phyloP scores from a whole-genome alignment of 176 grass and related monocot genomes.

The Musa troglodytarum region DNA sequence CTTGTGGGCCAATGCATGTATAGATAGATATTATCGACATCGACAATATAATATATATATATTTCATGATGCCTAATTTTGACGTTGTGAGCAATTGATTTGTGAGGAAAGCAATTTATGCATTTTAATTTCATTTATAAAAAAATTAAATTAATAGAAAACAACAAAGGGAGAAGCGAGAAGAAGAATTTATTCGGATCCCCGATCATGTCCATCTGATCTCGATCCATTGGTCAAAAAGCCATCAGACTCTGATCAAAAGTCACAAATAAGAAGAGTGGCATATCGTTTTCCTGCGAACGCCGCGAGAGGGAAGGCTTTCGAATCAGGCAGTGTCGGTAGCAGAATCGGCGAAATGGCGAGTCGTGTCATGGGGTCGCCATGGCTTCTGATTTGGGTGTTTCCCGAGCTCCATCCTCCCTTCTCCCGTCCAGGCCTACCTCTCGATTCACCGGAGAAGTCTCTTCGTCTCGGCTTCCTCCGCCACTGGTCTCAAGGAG shows the following conservation, averaged over 20 bases:
- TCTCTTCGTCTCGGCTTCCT: slow-evolving; percentile 32
- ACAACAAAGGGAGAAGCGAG: no score
- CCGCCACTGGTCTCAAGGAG: neutral
- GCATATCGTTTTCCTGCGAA: neutral
- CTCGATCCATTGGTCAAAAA: neutral
- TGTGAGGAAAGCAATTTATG: no score
- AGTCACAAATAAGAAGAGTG: neutral
- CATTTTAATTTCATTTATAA: no score
- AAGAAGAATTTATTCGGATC: no score
- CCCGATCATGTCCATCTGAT: neutral
- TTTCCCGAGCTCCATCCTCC: slow-evolving; percentile 24
- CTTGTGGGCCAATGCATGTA: no score
- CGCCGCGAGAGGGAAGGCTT: neutral
- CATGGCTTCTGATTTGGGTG: slow-evolving; percentile 44
- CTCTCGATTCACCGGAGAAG: slow-evolving; percentile 26
- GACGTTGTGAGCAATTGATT: no score
- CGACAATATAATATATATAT: no score
- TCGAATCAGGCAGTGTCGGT: neutral
- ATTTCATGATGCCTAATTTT: no score
- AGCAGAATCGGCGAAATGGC: slow-evolving; percentile 11
- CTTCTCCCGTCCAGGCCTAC: slow-evolving; percentile 3
- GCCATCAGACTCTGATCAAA: neutral
- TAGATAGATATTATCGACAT: no score
- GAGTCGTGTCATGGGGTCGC: slow-evolving; percentile 8
- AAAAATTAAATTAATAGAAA: no score